Evolutionary conservation across 2,329 filamentous ascomycete genomes (phyloP), one percentile per base, ranked within the genome.

Genomic region (Fusarium clavum): DNA sequence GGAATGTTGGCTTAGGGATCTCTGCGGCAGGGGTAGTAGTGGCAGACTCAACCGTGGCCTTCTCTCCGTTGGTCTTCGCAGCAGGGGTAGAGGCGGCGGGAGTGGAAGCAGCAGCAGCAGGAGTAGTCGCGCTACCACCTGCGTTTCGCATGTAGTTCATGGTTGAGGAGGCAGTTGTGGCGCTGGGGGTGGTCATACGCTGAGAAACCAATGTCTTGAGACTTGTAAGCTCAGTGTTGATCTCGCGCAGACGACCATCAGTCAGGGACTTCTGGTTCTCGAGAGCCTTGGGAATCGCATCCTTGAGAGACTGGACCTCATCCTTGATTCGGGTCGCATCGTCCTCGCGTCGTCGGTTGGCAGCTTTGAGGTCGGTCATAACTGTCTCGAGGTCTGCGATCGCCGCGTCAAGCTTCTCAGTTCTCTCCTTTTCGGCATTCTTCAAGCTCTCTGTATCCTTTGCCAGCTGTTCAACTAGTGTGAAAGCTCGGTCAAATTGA

Each of bases 381-480:
- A 97, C 93, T 12, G 85, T 88, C 78, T 99, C 95, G 9, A 99
- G 90, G 54, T 98, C 94, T 7, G 87, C 85, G 14, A 99, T 86
- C 3, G 95, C 92, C 49, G 85, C 85, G 78, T 99, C 96, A 8
- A 99, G 83, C 67, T 92, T 90, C 76, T 94, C 90, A 12, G 94
- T 97, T 64, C 96, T 89, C 63, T 92, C 87, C 78, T 94, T 87
- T 83, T 99, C 96, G 0, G 94, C 91, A 7, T 89, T 86, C 82
- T 99, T 99, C 64, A 99, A 87, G 11, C 90, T 88, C 56, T 94
- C 90, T 1, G 96, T 99, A 79, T 99, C 97, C 74, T 93, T 92
- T 40, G 93, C 89, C 2, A 99, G 87, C 78, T 98, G 96, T 64
- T 99, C 96, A 13, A 99, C 90, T 16, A 98, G 87, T 20, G 91